Percentiles rank a stretch among this genome's conserved stretches.
These are phyloP conservation scores for Apiospora hydei DNA, from an alignment of 2,329 filamentous ascomycete genomes.

Conservation along the genomic window DNA sequence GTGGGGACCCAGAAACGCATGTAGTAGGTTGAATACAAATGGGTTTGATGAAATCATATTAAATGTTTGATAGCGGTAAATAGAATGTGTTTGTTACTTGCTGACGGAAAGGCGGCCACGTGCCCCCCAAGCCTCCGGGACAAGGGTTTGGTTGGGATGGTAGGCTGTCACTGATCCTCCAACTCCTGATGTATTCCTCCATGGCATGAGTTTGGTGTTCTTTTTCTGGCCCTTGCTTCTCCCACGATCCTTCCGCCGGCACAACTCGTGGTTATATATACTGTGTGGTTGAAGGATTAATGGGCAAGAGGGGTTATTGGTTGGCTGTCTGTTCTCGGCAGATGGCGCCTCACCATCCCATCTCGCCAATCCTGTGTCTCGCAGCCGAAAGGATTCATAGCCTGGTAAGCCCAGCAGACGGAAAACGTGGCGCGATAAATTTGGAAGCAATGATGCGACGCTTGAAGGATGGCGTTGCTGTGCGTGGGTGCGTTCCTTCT, in stretches of 20 bases:
- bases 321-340: not conserved
- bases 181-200: not conserved
- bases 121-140: slow-evolving; percentile 12
- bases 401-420: not conserved
- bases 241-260: not conserved
- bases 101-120: slow-evolving; percentile 20
- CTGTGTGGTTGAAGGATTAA: not conserved
- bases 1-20: not conserved
- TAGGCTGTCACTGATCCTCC: not conserved
- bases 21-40: not conserved
- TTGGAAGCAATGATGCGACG: not conserved
- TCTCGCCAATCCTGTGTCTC: not conserved
- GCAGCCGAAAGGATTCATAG: not conserved
- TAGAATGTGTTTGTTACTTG: not conserved
- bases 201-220: not conserved
- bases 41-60: not conserved
- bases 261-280: not conserved
- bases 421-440: slow-evolving; percentile 6
- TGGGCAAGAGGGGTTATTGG: not conserved
- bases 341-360: slow-evolving; percentile 7
- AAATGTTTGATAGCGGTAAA: not conserved
- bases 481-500: not conserved
- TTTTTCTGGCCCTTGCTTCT: not conserved
- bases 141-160: not conserved
- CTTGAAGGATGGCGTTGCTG: not conserved